Percentiles rank a stretch among this genome's conserved stretches.
Conservation (phyloP, 257 asterid genomes). For the Thymus mandschuricus region DNA sequence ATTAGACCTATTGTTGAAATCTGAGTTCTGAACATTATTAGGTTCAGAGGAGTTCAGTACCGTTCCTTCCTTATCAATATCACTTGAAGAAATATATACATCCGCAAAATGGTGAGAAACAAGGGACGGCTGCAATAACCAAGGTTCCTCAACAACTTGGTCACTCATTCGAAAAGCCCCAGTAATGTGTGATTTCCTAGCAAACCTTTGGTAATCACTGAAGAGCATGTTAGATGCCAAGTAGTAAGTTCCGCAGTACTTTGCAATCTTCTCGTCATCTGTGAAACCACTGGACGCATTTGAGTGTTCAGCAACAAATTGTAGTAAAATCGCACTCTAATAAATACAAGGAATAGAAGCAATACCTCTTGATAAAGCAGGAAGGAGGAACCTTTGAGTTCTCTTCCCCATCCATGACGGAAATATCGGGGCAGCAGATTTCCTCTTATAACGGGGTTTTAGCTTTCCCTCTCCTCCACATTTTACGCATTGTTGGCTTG, state of each 20-base stretch:
- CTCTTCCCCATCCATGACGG: slow-evolving; percentile 46
- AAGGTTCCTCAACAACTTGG: slow-evolving; percentile 83
- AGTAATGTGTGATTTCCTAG: slow-evolving; percentile 39
- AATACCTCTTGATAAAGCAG: slow-evolving; percentile 60
- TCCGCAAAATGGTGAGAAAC: slow-evolving; percentile 40
- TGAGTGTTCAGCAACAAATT: slow-evolving; percentile 81
- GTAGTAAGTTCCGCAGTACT: slow-evolving; percentile 46
- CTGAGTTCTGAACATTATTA: slow-evolving; percentile 44
- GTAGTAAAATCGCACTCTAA: slow-evolving; percentile 33
- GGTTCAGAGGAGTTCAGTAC: slow-evolving; percentile 32
- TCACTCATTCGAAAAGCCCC: slow-evolving; percentile 36
- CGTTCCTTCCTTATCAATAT: slow-evolving; percentile 40
- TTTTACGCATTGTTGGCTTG: slow-evolving; percentile 49
- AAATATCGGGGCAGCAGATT: slow-evolving; percentile 39
- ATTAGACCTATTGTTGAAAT: slow-evolving; percentile 35
- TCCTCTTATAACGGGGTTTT: slow-evolving; percentile 51
- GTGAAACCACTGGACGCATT: slow-evolving; percentile 83
- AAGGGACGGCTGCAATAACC: slow-evolving; percentile 64
- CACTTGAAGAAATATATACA: slow-evolving; percentile 36
- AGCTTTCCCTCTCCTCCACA: slow-evolving; percentile 33
- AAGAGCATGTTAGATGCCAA: slow-evolving; percentile 44
- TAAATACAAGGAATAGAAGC: slow-evolving; percentile 35
- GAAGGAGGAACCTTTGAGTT: slow-evolving; percentile 35
- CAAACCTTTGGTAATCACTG: slow-evolving; percentile 37
- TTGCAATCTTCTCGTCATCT: slow-evolving; percentile 56